Evolutionary conservation across 192 early-diverging fungal genomes (phyloP).

Genomic region (Podila verticillata): DNA sequence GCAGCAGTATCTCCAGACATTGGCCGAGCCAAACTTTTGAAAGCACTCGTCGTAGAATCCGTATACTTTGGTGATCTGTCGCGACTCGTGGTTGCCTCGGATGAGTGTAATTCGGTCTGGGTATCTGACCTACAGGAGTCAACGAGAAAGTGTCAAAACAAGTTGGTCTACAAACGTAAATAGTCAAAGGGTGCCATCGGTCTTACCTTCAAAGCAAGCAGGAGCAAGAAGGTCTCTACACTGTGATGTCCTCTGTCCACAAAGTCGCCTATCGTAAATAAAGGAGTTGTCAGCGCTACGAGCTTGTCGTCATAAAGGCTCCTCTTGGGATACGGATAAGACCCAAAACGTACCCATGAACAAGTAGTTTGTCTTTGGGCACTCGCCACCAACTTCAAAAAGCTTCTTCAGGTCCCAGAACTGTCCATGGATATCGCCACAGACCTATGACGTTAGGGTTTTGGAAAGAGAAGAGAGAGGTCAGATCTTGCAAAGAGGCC

Average conservation of each 20-base stretch:
- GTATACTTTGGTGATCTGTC: constrained; percentile 99
- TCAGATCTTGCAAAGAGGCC: not conserved
- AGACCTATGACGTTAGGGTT: constrained; percentile 58
- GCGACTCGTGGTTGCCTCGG: constrained; percentile 92
- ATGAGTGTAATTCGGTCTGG: constrained; percentile 94
- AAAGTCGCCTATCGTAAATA: constrained; percentile 73
- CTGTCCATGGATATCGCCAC: constrained; percentile 98
- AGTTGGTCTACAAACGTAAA: not conserved
- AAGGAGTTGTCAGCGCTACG: constrained; percentile 1
- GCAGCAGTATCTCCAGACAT: constrained; percentile 98
- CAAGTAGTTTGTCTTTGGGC: constrained; percentile 96
- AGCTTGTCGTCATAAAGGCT: no score
- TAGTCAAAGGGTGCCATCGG: not conserved
- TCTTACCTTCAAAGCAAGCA: constrained; percentile 90
- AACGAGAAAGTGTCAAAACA: not conserved
- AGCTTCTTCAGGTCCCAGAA: constrained; percentile 97
- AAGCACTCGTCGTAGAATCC: constrained; percentile 98
- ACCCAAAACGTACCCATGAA: constrained; percentile 80
- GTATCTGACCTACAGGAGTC: constrained; percentile 71
- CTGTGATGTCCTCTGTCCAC: constrained; percentile 96
- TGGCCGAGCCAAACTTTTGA: constrained; percentile 95
- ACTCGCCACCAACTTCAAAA: constrained; percentile 93
- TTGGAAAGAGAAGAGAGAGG: not conserved
- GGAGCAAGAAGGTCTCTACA: constrained; percentile 96
- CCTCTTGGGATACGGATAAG: not conserved